Evolutionary conservation across 805 yeast genomes (phyloP).

Genomic region (Metschnikowia arizonensis): DNA sequence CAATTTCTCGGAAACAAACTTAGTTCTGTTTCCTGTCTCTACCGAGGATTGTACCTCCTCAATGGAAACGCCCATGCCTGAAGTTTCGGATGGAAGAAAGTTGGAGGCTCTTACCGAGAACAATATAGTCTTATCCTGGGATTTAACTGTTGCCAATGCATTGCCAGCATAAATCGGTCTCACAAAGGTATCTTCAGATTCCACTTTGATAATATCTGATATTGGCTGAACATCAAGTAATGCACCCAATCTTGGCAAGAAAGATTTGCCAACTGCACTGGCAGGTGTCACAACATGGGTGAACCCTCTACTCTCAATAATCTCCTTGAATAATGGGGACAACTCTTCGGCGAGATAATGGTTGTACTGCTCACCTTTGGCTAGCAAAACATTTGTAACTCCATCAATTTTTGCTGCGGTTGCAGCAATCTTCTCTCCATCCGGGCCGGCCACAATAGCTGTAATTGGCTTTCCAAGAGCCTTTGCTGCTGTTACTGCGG

Average conservation of each 20-base stretch:
- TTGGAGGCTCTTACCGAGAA: conserved; percentile 84
- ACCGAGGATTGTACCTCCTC: conserved; percentile 44
- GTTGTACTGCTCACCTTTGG: conserved; percentile 55
- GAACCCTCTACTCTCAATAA: conserved; percentile 43
- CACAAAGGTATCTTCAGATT: conserved; percentile 65
- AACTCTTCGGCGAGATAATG: conserved; percentile 76
- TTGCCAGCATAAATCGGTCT: conserved; percentile 98
- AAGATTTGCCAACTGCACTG: conserved; percentile 81
- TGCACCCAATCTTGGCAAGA: conserved; percentile 86
- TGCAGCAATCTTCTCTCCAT: conserved; percentile 45
- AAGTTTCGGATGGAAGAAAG: conserved; percentile 46
- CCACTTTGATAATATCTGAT: conserved; percentile 72
- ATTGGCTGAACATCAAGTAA: conserved; percentile 82
- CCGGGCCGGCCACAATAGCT: conserved; percentile 71
- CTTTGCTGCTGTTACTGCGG: conserved; percentile 73
- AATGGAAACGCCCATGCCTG: conserved; percentile 35
- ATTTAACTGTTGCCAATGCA: conserved; percentile 76
- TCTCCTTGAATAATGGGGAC: conserved; percentile 58
- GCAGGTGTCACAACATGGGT: conserved; percentile 78
- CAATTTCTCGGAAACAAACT: conserved; percentile 74
- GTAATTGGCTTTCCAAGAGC: conserved; percentile 73
- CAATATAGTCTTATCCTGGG: conserved; percentile 60
- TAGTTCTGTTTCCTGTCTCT: conserved; percentile 39
- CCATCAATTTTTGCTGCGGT: conserved; percentile 51
- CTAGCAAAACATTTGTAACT: conserved; percentile 53